Percentiles rank a stretch among this genome's conserved stretches.
These are phyloP conservation scores for Phytophthora constricta DNA, from an alignment of 352 stramenopile species.

Conservation along the genomic window DNA sequence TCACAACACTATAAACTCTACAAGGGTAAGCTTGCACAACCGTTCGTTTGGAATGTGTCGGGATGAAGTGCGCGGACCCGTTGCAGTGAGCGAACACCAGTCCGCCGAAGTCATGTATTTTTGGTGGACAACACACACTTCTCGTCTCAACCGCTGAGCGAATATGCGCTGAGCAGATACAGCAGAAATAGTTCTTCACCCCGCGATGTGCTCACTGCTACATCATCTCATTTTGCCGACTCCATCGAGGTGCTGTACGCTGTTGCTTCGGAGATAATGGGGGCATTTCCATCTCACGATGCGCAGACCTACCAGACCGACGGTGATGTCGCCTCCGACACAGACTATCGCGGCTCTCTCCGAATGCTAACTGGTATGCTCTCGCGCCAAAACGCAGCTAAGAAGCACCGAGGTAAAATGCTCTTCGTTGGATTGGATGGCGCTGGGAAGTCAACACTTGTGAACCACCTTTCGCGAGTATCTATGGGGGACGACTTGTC, in stretches of 20 bases:
- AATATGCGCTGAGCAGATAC: too few relatives aligned
- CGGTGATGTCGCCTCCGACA: conserved; percentile 16
- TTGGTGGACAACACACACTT: conserved; percentile 8
- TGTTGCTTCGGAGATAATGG: conserved; percentile 31
- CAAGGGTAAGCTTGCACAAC: background rate
- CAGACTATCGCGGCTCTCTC: conserved; percentile 27
- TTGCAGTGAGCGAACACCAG: background rate
- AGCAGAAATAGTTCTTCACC: conserved; percentile 29
- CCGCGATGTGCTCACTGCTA: background rate
- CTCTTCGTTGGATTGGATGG: conserved; percentile 62
- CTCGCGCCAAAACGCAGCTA: conserved; percentile 36
- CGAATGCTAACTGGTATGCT: conserved; percentile 29
- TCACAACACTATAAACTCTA: background rate
- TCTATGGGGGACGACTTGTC: conserved; percentile 31
- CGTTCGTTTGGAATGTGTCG: background rate
- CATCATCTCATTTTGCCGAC: conserved; percentile 1
- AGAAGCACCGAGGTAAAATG: conserved; percentile 52
- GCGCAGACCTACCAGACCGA: conserved; percentile 21
- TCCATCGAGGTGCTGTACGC: background rate
- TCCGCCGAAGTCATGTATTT: conserved; percentile 25
- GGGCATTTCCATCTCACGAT: conserved; percentile 52
- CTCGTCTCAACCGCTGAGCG: conserved; percentile 20
- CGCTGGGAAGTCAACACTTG: conserved; percentile 66
- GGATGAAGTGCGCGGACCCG: too few relatives aligned
- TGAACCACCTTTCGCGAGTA: conserved; percentile 47